Evolutionary conservation across 176 grass and related monocot genomes (phyloP), one percentile per base, ranked within the genome.

Genomic region (Eleusine indica): DNA sequence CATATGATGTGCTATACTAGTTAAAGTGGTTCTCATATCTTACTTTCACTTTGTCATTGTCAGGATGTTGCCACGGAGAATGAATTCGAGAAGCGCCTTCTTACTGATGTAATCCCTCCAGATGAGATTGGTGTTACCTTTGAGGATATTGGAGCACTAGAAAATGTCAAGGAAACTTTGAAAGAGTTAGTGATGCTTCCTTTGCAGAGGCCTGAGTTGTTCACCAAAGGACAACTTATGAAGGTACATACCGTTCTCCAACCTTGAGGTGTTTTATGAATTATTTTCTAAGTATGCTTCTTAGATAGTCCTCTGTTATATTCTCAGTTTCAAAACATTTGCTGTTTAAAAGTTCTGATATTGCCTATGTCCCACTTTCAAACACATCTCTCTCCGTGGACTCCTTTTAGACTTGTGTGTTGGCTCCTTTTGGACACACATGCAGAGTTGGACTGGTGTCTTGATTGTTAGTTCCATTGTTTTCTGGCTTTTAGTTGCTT

Each of bases 101-200:
- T 98, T 67, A 76, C 82, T 66, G 96, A 98, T 84, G 93, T 98
- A 38, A 98, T 98, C 63, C 96, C 96, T 83, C 91, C 96, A 70
- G 85, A 89, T 65, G 96, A 98, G 86, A 98, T 98, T 82, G 96
- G 93, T 60, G 96, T 98, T 74, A 94, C 79, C 56, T 98, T 98
- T 83, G 89, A 93, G 29, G 96, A 98, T 39, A 98, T 98, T 66
- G 96, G 96, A 76, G 96, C 96, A 70, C 85, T 98, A 41, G 96
- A 98, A 87, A 98, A 85, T 82, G 91, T 98, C 48, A 98, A 98
- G 87, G 96, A 92, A 86, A 98, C 96, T 58, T 82, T 98, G 81
- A 95, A 98, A 89, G 96, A 98, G 76, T 86, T 98, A 83, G 96
- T 98, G 77, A 98, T 98, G 96, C 93, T 98, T 85, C 96, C 96